phyloP scores from a whole-genome alignment of 768 basidiomycete genomes.

The Leccinellum albellum region DNA sequence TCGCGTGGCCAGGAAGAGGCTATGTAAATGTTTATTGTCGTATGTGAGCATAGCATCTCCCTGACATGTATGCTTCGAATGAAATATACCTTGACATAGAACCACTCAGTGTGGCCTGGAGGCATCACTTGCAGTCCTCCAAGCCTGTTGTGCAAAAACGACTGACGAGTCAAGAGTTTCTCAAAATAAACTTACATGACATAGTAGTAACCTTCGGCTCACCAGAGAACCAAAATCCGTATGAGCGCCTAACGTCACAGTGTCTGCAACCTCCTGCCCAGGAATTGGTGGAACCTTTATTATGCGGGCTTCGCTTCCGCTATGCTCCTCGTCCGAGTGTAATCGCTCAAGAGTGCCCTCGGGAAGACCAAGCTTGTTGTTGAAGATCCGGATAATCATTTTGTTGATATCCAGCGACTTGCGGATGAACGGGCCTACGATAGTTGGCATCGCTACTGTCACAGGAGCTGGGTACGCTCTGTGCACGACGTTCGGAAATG shows the following conservation, averaged over 20 bases:
- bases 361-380: conserved; percentile 52
- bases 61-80: background rate
- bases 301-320: conserved; percentile 55
- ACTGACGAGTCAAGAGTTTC: conserved; percentile 31
- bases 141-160: conserved; percentile 65
- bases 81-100: conserved; percentile 53
- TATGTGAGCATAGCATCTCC: background rate
- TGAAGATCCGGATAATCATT: conserved; percentile 52
- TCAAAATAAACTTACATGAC: background rate
- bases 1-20: conserved; percentile 54
- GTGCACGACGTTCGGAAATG: conserved; percentile 50
- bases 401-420: conserved; percentile 56
- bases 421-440: conserved; percentile 52
- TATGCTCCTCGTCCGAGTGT: conserved; percentile 45
- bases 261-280: conserved; percentile 25
- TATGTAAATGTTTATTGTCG: conserved; percentile 1
- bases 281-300: conserved; percentile 46
- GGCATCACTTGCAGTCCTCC: conserved; percentile 69
- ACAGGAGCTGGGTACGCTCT: conserved; percentile 57
- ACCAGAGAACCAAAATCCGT: conserved; percentile 76
- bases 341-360: conserved; percentile 40
- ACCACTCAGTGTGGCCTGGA: conserved; percentile 60
- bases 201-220: conserved; percentile 12
- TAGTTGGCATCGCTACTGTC: conserved; percentile 45
- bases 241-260: conserved; percentile 56